Percentiles rank a stretch among this genome's conserved stretches.
Evolutionary conservation across 2,329 filamentous ascomycete genomes (phyloP).

Genomic region (Fusarium avenaceum): DNA sequence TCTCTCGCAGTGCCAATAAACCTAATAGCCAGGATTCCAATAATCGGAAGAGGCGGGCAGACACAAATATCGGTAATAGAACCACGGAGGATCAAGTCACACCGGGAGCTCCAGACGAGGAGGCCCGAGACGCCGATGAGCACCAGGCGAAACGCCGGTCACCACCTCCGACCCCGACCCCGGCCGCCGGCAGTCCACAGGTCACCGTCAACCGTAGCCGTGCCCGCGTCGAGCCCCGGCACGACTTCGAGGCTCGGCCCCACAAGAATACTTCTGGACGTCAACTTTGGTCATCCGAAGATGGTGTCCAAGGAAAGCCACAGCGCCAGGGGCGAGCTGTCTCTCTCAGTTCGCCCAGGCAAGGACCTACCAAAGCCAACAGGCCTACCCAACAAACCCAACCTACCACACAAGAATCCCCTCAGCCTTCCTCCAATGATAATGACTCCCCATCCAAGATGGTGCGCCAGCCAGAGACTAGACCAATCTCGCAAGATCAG

Average conservation of each 20-base stretch:
- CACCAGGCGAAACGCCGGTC: conserved; percentile 49
- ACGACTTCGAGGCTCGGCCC: conserved; percentile 40
- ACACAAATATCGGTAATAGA: conserved; percentile 5
- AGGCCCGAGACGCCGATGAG: conserved; percentile 20
- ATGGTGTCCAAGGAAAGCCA: conserved; percentile 33
- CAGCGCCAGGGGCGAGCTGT: conserved; percentile 22
- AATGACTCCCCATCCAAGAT: conserved; percentile 30
- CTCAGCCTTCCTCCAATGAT: conserved; percentile 3
- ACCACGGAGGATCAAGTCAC: neutral
- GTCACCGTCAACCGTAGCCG: conserved; percentile 28
- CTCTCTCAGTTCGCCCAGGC: conserved; percentile 12
- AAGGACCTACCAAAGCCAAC: conserved; percentile 15
- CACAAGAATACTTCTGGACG: conserved; percentile 42
- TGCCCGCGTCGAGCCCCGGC: conserved; percentile 31
- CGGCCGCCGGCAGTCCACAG: conserved; percentile 24
- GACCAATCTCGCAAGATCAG: conserved; percentile 78
- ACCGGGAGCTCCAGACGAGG: conserved; percentile 2
- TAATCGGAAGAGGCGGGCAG: conserved; percentile 24
- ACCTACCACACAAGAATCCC: conserved; percentile 12
- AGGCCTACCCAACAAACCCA: conserved; percentile 4
- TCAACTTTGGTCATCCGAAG: conserved; percentile 50
- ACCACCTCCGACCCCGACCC: conserved; percentile 46
- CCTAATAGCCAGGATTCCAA: conserved; percentile 4
- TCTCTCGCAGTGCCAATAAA: conserved; percentile 3
- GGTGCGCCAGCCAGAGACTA: conserved; percentile 38